Percentiles rank a stretch among this genome's conserved stretches.
Conservation (phyloP, 495 filamentous ascomycete species). For the Xylaria longipes region DNA sequence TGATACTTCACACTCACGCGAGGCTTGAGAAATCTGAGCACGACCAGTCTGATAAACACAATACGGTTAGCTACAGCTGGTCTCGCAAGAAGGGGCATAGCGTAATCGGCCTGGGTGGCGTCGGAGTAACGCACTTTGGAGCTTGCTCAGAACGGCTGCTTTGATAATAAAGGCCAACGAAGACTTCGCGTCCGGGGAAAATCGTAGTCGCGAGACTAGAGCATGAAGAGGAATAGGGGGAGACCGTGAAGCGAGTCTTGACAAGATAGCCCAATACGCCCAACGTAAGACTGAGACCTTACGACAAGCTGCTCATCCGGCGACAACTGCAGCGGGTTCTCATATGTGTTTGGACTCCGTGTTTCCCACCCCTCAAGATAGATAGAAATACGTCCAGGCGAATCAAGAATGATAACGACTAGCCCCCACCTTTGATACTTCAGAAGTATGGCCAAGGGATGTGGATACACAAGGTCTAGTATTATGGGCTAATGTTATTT, state of each 20-base stretch:
- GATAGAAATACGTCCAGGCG: slow-evolving; percentile 12
- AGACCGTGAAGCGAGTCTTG: background rate
- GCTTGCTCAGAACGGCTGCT: background rate
- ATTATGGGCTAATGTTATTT: background rate
- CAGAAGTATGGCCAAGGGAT: background rate
- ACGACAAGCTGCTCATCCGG: background rate
- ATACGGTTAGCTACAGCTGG: background rate
- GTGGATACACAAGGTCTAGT: background rate
- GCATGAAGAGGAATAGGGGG: background rate
- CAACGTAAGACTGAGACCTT: background rate
- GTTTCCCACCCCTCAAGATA: background rate
- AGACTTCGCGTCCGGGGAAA: background rate
- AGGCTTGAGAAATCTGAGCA: background rate
- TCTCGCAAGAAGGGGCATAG: background rate
- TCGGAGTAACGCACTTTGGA: background rate
- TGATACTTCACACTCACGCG: background rate
- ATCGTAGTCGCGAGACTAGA: background rate
- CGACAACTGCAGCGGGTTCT: background rate
- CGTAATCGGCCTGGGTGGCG: background rate
- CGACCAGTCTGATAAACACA: background rate
- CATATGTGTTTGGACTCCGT: background rate
- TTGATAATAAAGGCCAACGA: background rate
- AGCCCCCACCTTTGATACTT: slow-evolving; percentile 1
- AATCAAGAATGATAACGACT: background rate
- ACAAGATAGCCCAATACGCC: background rate